phyloP scores from a whole-genome alignment of 768 basidiomycete species.

The Trichaptum fuscoviolaceum region DNA sequence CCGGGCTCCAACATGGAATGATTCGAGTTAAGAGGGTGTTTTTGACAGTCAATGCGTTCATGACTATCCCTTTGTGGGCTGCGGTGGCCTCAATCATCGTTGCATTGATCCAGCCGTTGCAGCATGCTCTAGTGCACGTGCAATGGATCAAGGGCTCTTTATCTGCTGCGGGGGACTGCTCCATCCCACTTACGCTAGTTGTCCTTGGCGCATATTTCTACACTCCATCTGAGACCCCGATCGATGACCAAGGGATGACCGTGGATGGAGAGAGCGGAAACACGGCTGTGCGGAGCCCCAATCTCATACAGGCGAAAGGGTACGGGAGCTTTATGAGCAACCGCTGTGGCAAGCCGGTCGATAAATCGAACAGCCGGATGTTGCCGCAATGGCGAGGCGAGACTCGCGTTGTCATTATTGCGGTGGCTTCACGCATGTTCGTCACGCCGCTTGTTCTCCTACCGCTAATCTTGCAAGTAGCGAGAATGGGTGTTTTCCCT shows the following conservation, averaged over 20 bases:
- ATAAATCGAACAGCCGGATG: constrained; percentile 6
- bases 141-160: constrained; percentile 65
- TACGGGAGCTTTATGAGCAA: constrained; percentile 33
- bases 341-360: constrained; percentile 26
- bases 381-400: constrained; percentile 53
- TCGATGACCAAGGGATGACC: neutral
- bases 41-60: constrained; percentile 56
- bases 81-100: constrained; percentile 70
- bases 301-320: constrained; percentile 18
- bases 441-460: constrained; percentile 74
- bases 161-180: constrained; percentile 63
- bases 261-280: neutral
- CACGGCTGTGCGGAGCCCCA: neutral
- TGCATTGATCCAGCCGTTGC: constrained; percentile 70
- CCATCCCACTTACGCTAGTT: constrained; percentile 84
- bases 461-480: constrained; percentile 65
- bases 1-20: constrained; percentile 20
- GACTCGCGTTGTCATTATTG: constrained; percentile 73
- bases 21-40: constrained; percentile 26
- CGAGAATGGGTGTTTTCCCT: constrained; percentile 49
- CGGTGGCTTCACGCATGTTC: constrained; percentile 80
- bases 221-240: constrained; percentile 26
- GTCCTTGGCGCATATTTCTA: constrained; percentile 94
- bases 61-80: constrained; percentile 87
- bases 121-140: constrained; percentile 61